Base-by-base conservation (phyloP, 306 rosid species). In the Ormosia emarginata region DNA sequence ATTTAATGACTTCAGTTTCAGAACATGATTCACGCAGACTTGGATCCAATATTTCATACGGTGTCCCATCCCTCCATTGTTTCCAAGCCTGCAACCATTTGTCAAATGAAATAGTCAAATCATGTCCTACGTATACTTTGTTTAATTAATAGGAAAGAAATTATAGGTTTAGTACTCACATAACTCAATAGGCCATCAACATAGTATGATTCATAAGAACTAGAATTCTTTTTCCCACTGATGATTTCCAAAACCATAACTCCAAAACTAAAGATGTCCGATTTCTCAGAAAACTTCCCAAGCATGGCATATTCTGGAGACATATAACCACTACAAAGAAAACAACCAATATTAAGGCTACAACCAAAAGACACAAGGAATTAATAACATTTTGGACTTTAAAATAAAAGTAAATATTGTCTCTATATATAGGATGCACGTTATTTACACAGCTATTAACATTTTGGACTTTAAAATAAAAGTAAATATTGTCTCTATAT, bases 221-320 rank as follows among this genome's bases (percentile, higher is more conserved):
- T 3, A 8, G 41, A 6, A 40, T 75, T 86, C 32, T n/a, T 86
- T 14, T 73, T 83, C 10, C 89, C 85, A 41, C 77, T 83, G 11
- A 86, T 47, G 55, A 75, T 70, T 40, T 86, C 89, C 24, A 86
- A 81, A 36, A 86, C 30, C 39, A 86, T 64, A 1, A 86, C 69
- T 1, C 87, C 85, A 18, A 86, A 86, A 62, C 87, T 86, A 61
- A 75, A 86, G 1, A 75, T 75, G 64, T 86, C 87, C 0, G 87
- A 86, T 15, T 86, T 86, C 6, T 71, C 55, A 0, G 84, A 87
- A 40, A 80, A 87, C 15, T 64, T 46, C 17, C 86, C 87, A 5
- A 80, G 56, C 83, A 86, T 86, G 9, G 85, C 90, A 39, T 83
- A 86, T 15, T 86, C 74, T 0, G 83, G 85, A 30, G 87, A 68